Evolutionary conservation across 177 flowering plant species (phyloP).

Genomic region (Vitis hybrid): DNA sequence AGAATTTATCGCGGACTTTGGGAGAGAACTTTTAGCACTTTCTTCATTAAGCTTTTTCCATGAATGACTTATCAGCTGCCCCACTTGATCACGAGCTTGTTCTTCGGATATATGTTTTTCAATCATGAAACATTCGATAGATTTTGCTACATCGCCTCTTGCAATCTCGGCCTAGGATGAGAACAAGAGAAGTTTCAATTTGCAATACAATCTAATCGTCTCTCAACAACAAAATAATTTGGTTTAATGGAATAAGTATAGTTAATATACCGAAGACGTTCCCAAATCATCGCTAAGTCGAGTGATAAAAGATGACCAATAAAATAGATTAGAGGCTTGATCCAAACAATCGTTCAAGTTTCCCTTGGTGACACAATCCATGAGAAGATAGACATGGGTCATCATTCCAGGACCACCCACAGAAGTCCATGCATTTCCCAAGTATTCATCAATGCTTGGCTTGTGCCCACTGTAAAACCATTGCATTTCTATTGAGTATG

Average conservation of each 20-base stretch:
- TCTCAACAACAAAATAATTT: too few species aligned
- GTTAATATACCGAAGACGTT: conserved; percentile 20
- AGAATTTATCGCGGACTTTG: conserved; percentile 15
- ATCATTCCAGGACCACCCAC: conserved; percentile 24
- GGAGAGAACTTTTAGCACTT: conserved; percentile 1
- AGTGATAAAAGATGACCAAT: conserved; percentile 23
- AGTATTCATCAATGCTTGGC: conserved; percentile 35
- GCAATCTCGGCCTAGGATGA: conserved; percentile 19
- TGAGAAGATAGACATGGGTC: conserved; percentile 16
- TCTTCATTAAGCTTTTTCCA: conserved; percentile 25
- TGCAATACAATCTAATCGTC: too few species aligned
- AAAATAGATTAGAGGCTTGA: conserved; percentile 8
- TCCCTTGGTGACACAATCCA: neutral
- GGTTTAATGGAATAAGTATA: too few species aligned
- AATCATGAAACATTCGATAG: conserved; percentile 21
- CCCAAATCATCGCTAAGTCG: conserved; percentile 29
- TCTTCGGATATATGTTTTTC: conserved; percentile 16
- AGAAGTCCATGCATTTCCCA: conserved; percentile 33
- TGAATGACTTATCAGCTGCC: neutral
- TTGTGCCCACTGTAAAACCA: conserved; percentile 29
- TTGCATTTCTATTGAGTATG: conserved; percentile 29
- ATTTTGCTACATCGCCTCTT: conserved; percentile 27
- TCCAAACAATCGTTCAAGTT: conserved; percentile 8
- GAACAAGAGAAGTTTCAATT: neutral
- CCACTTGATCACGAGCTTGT: conserved; percentile 19